Evolutionary conservation across 164 flowering plant species (phyloP).

Genomic region (Tetrastigma voinierianum): DNA sequence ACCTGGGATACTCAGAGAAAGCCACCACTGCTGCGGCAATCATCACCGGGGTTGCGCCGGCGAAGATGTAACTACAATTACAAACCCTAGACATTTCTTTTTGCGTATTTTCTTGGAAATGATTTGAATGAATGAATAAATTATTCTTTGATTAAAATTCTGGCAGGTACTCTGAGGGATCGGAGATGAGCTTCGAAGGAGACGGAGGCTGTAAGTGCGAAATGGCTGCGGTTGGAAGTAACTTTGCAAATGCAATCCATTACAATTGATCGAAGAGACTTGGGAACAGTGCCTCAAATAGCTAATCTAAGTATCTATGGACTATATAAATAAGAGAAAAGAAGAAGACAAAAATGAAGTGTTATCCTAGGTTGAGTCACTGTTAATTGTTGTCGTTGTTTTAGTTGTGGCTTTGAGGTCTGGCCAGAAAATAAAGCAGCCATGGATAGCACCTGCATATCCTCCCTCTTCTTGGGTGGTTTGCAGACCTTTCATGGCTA

Average conservation of each 20-base stretch:
- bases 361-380: too few relatives aligned
- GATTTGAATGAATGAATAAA: neutral
- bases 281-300: neutral
- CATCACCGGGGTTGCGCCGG: constrained; percentile 26
- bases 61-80: constrained; percentile 18
- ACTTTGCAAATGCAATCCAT: constrained; percentile 28
- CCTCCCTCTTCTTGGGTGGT: too few relatives aligned
- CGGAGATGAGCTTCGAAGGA: constrained; percentile 21
- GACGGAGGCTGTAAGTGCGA: constrained; percentile 20
- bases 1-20: constrained; percentile 16
- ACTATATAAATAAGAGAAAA: neutral
- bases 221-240: constrained; percentile 11
- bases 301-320: neutral
- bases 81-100: too few relatives aligned
- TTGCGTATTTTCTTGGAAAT: neutral
- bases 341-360: too few relatives aligned
- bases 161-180: constrained; percentile 21
- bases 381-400: too few relatives aligned
- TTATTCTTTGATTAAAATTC: neutral
- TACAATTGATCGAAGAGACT: constrained; percentile 12
- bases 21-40: constrained; percentile 17
- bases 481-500: too few relatives aligned
- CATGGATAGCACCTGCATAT: too few relatives aligned
- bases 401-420: too few relatives aligned
- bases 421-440: too few relatives aligned